Percentiles rank a stretch among this genome's conserved stretches.
These are phyloP conservation scores for Cryptococcus wingfieldii DNA, from an alignment of 1,284 basidiomycete species.

Conservation along the genomic window DNA sequence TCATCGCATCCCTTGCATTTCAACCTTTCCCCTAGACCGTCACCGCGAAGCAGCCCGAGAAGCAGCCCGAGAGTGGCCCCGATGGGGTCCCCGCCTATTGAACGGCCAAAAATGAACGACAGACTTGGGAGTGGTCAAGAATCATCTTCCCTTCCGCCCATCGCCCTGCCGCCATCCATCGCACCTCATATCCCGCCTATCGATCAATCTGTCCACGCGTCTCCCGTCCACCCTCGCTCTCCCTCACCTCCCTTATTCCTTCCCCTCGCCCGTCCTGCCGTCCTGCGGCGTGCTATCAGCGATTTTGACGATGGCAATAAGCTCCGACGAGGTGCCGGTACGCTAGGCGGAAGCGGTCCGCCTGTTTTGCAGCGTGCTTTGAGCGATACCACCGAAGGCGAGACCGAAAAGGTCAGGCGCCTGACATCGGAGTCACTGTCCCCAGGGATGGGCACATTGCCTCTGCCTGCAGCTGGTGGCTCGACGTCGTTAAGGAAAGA, in stretches of 20 bases:
- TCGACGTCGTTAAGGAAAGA: neutral
- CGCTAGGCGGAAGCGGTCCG: constrained; percentile 3
- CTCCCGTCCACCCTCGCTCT: neutral
- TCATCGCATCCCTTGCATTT: too few relatives aligned
- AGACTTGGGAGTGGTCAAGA: neutral
- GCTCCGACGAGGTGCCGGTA: too few relatives aligned
- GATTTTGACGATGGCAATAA: constrained; percentile 19
- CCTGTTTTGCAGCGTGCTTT: constrained; percentile 18
- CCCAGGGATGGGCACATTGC: too few relatives aligned
- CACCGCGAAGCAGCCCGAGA: neutral
- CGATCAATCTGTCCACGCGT: neutral
- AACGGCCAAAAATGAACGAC: neutral
- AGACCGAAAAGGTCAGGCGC: constrained; percentile 5
- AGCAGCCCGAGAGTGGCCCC: neutral
- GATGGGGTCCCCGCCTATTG: neutral
- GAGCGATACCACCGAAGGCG: constrained; percentile 15
- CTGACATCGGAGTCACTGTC: too few relatives aligned
- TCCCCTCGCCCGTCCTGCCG: constrained; percentile 24
- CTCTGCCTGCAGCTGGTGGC: neutral
- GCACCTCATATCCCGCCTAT: neutral
- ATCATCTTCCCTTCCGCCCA: constrained; percentile 9
- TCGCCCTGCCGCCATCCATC: constrained; percentile 20
- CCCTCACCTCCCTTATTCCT: constrained; percentile 19
- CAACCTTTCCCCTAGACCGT: neutral
- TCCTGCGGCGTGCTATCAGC: constrained; percentile 27